phyloP scores from a whole-genome alignment of 768 basidiomycete species.

The Tricholoma terreum region DNA sequence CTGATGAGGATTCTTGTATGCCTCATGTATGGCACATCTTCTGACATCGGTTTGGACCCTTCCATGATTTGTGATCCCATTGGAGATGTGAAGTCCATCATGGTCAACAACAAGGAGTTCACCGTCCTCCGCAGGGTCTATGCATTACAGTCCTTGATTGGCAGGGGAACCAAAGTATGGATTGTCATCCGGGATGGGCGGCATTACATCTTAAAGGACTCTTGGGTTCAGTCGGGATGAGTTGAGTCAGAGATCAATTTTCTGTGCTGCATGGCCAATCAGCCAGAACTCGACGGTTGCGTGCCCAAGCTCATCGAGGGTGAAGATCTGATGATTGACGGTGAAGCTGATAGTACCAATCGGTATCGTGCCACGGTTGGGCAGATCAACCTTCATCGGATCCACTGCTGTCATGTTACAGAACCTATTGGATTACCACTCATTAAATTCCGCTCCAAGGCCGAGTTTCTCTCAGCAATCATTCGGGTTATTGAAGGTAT shows the following conservation, averaged over 20 bases:
- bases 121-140: not conserved
- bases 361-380: not conserved
- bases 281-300: not conserved
- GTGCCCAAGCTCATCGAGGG: not conserved
- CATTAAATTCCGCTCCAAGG: not conserved
- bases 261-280: not conserved
- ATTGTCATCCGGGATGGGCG: not conserved
- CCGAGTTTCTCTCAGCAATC: not conserved
- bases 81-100: not conserved
- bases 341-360: not conserved
- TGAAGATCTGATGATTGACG: not conserved
- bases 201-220: not conserved
- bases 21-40: not conserved
- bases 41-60: not conserved
- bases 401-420: not conserved
- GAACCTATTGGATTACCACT: not conserved
- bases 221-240: not conserved
- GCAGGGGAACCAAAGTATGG: not conserved
- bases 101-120: not conserved
- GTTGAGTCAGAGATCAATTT: not conserved
- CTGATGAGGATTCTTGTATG: not conserved
- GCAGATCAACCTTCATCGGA: too few relatives aligned
- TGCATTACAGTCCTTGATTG: not conserved
- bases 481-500: not conserved
- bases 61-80: not conserved